Evolutionary conservation across 371 early-diverging fungal species (phyloP).

Genomic region (Apophysomyces variabilis): DNA sequence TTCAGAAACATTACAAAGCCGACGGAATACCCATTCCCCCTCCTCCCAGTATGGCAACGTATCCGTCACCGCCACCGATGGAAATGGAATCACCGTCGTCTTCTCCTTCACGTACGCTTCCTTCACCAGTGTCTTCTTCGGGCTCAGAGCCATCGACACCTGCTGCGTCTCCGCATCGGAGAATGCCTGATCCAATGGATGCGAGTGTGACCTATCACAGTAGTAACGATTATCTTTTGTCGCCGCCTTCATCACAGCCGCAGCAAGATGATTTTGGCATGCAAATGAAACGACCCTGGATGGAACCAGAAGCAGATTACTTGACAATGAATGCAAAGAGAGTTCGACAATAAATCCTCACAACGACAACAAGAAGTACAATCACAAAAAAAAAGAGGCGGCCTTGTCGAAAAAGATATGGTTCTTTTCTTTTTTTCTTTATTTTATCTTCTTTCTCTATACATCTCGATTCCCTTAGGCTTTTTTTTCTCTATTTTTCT

Average conservation of each 20-base stretch:
- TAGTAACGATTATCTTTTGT: background rate
- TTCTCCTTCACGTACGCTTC: background rate
- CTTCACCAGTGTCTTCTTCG: constrained; percentile 2
- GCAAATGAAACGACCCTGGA: constrained; percentile 5
- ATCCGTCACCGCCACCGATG: constrained; percentile 7
- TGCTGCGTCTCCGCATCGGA: background rate
- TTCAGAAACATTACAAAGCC: constrained; percentile 17
- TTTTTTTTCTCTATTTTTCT: background rate
- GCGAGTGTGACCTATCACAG: background rate
- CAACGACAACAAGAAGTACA: background rate
- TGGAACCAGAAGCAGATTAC: background rate
- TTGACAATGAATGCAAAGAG: background rate
- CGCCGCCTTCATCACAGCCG: background rate
- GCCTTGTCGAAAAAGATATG: background rate
- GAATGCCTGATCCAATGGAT: background rate
- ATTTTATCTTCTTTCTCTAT: background rate
- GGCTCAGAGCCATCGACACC: constrained; percentile 2
- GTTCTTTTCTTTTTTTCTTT: background rate
- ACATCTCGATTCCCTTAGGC: background rate
- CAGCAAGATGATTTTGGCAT: constrained; percentile 6
- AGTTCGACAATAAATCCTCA: background rate
- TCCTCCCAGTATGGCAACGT: background rate
- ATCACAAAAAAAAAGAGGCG: background rate
- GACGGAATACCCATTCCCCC: background rate
- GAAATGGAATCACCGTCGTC: background rate